Evolutionary conservation across 23 red algal species (phyloP).

Genomic region (Cyanidioschyzon merolae): DNA sequence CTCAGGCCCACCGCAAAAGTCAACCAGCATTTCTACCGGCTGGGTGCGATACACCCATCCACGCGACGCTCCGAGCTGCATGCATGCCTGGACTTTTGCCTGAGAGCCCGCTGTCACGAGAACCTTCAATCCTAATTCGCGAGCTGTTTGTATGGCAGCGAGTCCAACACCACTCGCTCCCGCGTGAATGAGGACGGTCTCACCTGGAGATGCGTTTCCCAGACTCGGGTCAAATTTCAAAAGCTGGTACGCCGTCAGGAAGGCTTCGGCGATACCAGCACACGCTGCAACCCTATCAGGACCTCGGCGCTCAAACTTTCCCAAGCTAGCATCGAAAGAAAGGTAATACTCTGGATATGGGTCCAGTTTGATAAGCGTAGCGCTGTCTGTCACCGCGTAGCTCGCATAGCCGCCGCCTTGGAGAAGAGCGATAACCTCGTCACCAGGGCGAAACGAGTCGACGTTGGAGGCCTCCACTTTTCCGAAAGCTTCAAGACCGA

Average conservation of each 20-base stretch:
- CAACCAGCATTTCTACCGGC: constrained; percentile 30
- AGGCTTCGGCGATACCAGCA: constrained; percentile 68
- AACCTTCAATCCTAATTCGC: constrained; percentile 27
- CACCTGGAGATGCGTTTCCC: constrained; percentile 7
- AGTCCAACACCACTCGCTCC: constrained; percentile 66
- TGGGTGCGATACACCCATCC: constrained; percentile 32
- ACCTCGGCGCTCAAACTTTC: neutral
- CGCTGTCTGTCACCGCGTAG: constrained; percentile 30
- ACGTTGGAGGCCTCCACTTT: neutral
- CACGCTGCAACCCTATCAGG: constrained; percentile 22
- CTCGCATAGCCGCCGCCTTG: constrained; percentile 72
- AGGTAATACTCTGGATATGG: neutral
- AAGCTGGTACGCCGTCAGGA: constrained; percentile 67
- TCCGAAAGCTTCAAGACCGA: constrained; percentile 65
- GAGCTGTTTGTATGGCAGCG: constrained; percentile 60
- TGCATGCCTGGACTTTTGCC: constrained; percentile 36
- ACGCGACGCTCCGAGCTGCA: constrained; percentile 44
- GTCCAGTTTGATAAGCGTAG: constrained; percentile 15
- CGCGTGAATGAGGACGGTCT: constrained; percentile 70
- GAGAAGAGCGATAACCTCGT: constrained; percentile 52
- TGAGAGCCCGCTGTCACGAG: constrained; percentile 48
- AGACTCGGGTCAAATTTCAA: constrained; percentile 29
- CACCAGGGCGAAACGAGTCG: constrained; percentile 19
- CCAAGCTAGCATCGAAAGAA: neutral
- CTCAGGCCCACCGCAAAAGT: constrained; percentile 20